Base-by-base conservation (phyloP, 208 protist species). In the Wallacemonas rigidus region DNA sequence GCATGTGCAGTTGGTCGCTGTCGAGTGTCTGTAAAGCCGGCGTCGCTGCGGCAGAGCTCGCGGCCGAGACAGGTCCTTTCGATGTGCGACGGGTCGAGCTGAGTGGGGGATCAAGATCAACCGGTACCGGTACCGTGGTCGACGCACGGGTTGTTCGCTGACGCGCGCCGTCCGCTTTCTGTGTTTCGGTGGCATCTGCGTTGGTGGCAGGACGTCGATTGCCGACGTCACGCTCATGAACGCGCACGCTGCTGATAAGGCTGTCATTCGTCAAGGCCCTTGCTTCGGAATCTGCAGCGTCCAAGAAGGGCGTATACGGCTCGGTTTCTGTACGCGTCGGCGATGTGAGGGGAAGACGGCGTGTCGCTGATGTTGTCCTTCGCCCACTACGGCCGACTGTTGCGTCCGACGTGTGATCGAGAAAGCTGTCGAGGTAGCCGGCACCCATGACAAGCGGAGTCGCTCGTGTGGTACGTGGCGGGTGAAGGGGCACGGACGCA, bases 361-460 rank as follows among this genome's bases (percentile, higher is more conserved):
- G 45, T 50, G 45, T 57, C 14, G 15, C 53, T 26, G 14, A 57
- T 8, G 8, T 12, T 12, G 45, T 50, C 12, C 8, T 6, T 38
- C 53, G 53, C 26, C 14, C 11, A 38, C 5, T 8, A 57, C 14
- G 53, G 14, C 53, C 5, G 14, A 17, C 5, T n/a, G 11, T 15
- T 36, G 15, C 17, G 9, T 62, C 56, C 6, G 17, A n/a, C 8
- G 56, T 62, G 0, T 9, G 36, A 17, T 41, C 36, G 35, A 62
- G 56, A 62, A 62, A 62, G 56, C 56, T 43, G 2, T 62, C 56
- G 8, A 62, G 38, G 56, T 62, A 62, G 56, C 56, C 36, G 15
- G 6, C 6, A 5, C 35, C 56, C 56, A 62, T 62, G 35, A 62
- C 51, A n/a, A 56, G 51, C 15, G 51, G 51, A 9, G 51, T 35